Percentiles rank a stretch among this genome's conserved stretches.
Evolutionary conservation across 345 rosid genomes (phyloP).

Genomic region (Ailanthus altissimus): DNA sequence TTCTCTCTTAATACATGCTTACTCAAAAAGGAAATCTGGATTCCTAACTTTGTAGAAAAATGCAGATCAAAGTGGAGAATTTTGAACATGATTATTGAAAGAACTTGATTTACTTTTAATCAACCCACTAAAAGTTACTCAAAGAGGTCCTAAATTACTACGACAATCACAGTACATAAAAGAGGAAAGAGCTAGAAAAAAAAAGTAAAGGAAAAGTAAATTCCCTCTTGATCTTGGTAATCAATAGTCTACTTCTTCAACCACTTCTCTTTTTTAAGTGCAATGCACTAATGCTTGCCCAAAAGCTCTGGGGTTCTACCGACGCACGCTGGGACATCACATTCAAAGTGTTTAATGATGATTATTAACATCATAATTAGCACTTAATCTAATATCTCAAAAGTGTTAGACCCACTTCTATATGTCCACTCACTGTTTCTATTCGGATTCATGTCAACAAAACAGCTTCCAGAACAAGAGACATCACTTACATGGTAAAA

Average conservation of each 20-base stretch:
- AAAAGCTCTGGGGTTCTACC: background rate
- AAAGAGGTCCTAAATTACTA: too few relatives aligned
- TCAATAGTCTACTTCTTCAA: background rate
- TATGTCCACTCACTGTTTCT: background rate
- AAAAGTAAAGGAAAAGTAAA: background rate
- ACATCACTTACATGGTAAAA: background rate
- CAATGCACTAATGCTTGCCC: background rate
- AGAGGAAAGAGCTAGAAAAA: background rate
- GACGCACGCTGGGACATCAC: background rate
- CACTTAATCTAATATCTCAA: background rate
- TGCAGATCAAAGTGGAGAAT: background rate
- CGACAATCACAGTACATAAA: background rate
- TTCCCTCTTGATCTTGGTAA: background rate
- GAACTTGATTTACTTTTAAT: background rate
- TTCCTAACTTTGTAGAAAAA: background rate
- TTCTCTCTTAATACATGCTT: background rate
- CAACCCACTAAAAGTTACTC: background rate
- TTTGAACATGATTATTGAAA: background rate
- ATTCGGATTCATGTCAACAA: background rate
- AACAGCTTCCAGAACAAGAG: conserved; percentile 1
- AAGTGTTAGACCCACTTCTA: background rate
- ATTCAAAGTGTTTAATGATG: conserved; percentile 6
- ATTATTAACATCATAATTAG: background rate
- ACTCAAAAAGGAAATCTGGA: background rate
- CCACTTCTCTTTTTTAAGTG: background rate